Percentiles rank a stretch among this genome's conserved stretches.
These are phyloP conservation scores for Tolypocladium nubicola DNA, from an alignment of 2,329 filamentous ascomycete species.

Conservation along the genomic window DNA sequence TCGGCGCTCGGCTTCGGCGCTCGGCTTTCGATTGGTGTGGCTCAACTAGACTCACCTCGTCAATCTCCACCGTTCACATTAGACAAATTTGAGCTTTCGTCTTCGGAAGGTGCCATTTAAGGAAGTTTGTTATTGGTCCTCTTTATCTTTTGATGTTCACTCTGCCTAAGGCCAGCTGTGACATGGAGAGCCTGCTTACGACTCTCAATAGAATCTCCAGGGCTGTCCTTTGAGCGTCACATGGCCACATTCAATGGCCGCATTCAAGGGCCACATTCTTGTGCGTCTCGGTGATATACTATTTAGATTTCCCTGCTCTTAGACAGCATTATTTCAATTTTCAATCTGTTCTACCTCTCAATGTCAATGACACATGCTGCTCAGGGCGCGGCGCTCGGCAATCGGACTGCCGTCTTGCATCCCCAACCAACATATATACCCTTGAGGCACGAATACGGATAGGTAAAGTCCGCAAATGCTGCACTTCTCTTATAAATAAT, in stretches of 20 bases:
- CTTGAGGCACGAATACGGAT: neutral
- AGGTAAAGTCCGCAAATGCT: neutral
- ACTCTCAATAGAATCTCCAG: neutral
- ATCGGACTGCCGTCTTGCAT: neutral
- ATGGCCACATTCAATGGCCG: neutral
- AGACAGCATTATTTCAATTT: neutral
- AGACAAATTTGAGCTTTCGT: neutral
- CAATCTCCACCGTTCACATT: neutral
- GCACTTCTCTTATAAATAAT: too few relatives aligned
- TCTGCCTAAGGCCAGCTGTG: neutral
- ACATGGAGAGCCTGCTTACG: neutral
- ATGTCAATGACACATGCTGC: neutral
- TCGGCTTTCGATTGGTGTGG: neutral
- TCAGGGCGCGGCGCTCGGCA: neutral
- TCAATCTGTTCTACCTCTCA: neutral
- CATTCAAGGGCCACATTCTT: neutral
- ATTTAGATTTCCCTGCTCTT: too few relatives aligned
- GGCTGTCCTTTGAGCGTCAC: neutral
- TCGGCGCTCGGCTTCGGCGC: constrained; percentile 2
- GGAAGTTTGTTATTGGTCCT: neutral
- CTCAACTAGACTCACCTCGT: too few relatives aligned
- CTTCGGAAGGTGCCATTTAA: neutral
- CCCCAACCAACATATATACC: neutral
- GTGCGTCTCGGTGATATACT: too few relatives aligned
- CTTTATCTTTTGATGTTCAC: neutral